phyloP scores from a whole-genome alignment of 2,329 filamentous ascomycete species.

The Pseudocercospora crystallina region DNA sequence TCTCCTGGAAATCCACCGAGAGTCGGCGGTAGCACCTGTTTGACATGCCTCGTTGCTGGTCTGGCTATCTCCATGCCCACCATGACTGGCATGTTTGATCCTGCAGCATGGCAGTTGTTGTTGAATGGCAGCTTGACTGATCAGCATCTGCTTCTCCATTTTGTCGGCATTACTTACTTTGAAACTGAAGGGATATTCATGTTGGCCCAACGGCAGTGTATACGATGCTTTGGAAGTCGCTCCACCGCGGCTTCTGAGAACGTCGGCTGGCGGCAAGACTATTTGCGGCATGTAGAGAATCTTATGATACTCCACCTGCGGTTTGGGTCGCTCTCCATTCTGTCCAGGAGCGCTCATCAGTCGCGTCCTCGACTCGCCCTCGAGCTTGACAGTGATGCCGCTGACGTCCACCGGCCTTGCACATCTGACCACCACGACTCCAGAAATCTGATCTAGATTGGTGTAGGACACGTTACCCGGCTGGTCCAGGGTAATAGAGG shows the following conservation, averaged over 20 bases:
- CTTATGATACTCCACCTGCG: conserved; percentile 54
- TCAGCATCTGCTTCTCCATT: too few relatives aligned
- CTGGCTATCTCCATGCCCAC: conserved; percentile 48
- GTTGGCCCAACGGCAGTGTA: conserved; percentile 66
- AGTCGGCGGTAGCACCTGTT: conserved; percentile 83
- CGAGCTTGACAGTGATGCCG: conserved; percentile 74
- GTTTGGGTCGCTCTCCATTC: conserved; percentile 45
- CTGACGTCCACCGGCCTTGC: conserved; percentile 47
- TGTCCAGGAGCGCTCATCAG: conserved; percentile 52
- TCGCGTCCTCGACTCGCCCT: conserved; percentile 73
- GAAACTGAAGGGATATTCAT: conserved; percentile 76
- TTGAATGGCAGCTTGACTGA: conserved; percentile 63
- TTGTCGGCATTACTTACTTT: conserved; percentile 51
- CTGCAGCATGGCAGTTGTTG: conserved; percentile 61
- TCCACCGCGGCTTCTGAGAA: conserved; percentile 39
- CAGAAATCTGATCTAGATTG: conserved; percentile 72
- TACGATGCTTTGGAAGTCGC: conserved; percentile 45
- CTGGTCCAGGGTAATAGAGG: conserved; percentile 28
- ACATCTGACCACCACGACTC: conserved; percentile 50
- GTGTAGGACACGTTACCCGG: conserved; percentile 47
- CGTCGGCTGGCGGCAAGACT: conserved; percentile 42
- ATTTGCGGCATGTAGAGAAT: conserved; percentile 71
- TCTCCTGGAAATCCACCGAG: conserved; percentile 81
- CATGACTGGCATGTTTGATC: conserved; percentile 41
- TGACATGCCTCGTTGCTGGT: conserved; percentile 65